phyloP scores from a whole-genome alignment of 1,139 yeast genomes.

The Magnusiomyces sp. region DNA sequence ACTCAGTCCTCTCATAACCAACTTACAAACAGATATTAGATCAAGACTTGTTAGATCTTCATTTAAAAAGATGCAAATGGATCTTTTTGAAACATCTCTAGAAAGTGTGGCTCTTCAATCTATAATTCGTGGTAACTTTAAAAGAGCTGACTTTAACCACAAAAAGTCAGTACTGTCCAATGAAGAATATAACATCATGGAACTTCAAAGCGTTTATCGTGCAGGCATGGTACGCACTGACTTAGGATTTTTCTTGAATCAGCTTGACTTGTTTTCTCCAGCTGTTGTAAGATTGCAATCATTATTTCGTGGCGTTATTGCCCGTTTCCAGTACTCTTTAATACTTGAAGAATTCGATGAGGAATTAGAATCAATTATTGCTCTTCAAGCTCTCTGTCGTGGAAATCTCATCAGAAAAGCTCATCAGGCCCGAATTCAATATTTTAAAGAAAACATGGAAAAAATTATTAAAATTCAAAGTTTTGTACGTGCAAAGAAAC shows the following conservation, averaged over 20 bases:
- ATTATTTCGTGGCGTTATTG: conserved; percentile 36
- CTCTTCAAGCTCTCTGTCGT: conserved; percentile 44
- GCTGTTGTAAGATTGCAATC: conserved; percentile 40
- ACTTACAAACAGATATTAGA: conserved; percentile 65
- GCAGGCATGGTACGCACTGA: conserved; percentile 24
- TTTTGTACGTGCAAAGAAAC: conserved; percentile 55
- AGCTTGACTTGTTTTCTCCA: conserved; percentile 25
- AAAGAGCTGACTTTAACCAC: conserved; percentile 4
- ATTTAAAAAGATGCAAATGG: conserved; percentile 34
- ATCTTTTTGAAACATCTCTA: conserved; percentile 5
- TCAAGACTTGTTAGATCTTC: conserved; percentile 62
- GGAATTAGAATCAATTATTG: conserved; percentile 34
- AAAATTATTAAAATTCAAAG: conserved; percentile 69
- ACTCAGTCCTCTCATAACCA: conserved; percentile 50
- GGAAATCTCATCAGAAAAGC: conserved; percentile 38
- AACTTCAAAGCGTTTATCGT: conserved; percentile 25
- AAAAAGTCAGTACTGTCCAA: conserved; percentile 1
- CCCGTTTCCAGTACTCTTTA: conserved; percentile 44
- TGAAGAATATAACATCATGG: conserved; percentile 8
- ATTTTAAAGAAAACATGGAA: conserved; percentile 49
- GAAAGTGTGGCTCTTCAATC: conserved; percentile 36
- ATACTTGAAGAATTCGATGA: conserved; percentile 47
- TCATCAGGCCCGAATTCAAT: conserved; percentile 37
- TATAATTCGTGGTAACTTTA: conserved; percentile 39
- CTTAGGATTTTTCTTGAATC: conserved; percentile 15